A percentile compares a stretch with the other conserved stretches of the same genome.
phyloP scores from a whole-genome alignment of 108 stramenopile species.

The Cyclostephanos invisitatus region DNA sequence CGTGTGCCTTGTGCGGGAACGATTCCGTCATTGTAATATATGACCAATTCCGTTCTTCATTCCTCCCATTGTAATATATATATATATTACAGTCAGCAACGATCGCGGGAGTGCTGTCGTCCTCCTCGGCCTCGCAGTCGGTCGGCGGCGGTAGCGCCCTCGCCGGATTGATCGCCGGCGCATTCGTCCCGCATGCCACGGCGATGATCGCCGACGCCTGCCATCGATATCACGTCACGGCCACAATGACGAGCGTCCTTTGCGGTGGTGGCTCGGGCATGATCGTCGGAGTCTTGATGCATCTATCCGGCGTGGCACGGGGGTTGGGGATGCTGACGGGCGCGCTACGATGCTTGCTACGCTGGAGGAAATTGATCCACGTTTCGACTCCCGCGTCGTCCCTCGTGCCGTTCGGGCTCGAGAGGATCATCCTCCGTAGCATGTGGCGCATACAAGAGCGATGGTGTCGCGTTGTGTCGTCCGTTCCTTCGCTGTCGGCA shows the following conservation, averaged over 20 bases:
- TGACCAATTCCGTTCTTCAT: no score
- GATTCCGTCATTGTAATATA: not conserved
- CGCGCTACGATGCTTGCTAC: slow-evolving; percentile 25
- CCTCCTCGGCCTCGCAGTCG: slow-evolving; percentile 42
- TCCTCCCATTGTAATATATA: no score
- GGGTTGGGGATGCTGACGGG: slow-evolving; percentile 25
- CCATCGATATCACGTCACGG: slow-evolving; percentile 49
- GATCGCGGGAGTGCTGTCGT: slow-evolving; percentile 44
- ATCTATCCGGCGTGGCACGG: slow-evolving; percentile 22
- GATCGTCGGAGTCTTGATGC: slow-evolving; percentile 46
- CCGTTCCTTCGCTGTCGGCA: not conserved
- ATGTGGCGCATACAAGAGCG: slow-evolving; percentile 1
- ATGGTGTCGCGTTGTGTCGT: slow-evolving; percentile 8
- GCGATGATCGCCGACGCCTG: slow-evolving; percentile 40
- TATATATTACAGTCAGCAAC: slow-evolving; percentile 16
- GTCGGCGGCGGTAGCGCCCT: slow-evolving; percentile 39
- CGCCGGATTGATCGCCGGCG: slow-evolving; percentile 60
- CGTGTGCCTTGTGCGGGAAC: not conserved
- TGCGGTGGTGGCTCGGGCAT: slow-evolving; percentile 57
- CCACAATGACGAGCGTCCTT: slow-evolving; percentile 73
- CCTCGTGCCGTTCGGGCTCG: not conserved
- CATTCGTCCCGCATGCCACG: slow-evolving; percentile 26
- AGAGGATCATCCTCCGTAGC: not conserved
- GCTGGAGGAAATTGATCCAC: slow-evolving; percentile 16
- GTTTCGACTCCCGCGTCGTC: not conserved